Evolutionary conservation across 1,284 basidiomycete genomes (phyloP).

Genomic region (Melampsora occidentalis): DNA sequence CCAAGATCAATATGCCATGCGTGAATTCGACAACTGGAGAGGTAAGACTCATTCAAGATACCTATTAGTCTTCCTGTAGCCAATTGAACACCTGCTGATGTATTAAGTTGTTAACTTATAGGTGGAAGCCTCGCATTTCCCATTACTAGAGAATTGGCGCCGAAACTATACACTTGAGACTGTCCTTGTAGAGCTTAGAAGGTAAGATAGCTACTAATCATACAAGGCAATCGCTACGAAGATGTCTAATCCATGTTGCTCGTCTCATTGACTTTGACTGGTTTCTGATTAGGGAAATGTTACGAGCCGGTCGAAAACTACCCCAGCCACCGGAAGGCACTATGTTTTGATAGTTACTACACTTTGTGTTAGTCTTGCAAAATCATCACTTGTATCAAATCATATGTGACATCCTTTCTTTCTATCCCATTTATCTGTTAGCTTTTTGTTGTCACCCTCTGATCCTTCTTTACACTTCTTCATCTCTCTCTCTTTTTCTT

Average conservation of each 20-base stretch:
- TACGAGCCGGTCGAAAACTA: constrained; percentile 75
- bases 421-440: no score
- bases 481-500: no score
- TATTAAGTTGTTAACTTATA: constrained; percentile 46
- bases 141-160: constrained; percentile 70
- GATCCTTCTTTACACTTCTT: no score
- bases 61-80: background rate
- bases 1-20: constrained; percentile 91
- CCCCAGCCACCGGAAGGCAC: constrained; percentile 86
- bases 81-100: background rate
- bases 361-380: no score
- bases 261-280: background rate
- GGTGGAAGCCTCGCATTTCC: constrained; percentile 70
- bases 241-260: constrained; percentile 50
- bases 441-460: no score
- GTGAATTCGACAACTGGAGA: constrained; percentile 71
- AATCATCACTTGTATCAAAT: no score
- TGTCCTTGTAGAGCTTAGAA: constrained; percentile 82
- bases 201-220: constrained; percentile 57
- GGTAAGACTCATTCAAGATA: constrained; percentile 48
- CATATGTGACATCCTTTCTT: no score
- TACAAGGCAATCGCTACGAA: no score
- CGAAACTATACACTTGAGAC: constrained; percentile 76
- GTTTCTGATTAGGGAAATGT: constrained; percentile 8
- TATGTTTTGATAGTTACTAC: constrained; percentile 26